Evolutionary conservation across 202 grass and related monocot species (phyloP), one percentile per base, ranked within the genome.

Genomic region (Elaeis oleifera): DNA sequence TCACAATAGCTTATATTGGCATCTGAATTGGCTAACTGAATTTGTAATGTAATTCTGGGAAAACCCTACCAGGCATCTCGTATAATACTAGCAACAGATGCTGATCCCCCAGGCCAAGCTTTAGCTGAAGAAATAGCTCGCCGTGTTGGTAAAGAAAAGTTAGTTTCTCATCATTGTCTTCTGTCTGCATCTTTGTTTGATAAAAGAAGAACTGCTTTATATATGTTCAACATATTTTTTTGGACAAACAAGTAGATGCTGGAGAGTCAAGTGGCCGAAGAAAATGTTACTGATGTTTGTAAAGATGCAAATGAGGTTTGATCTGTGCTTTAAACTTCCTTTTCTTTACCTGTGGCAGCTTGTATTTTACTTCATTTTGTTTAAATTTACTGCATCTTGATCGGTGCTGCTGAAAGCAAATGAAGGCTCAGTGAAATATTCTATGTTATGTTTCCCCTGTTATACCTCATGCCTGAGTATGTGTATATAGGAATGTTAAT

Each of bases 241-340:
- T 31, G 51, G 76, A 51, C 49, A 69, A 83, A 51, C 65, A 44
- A 13, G 36, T 13, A 99, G 94, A 70, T 99, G 94, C 58, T 99
- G 88, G 94, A 99, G 94, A 74, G 94, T 99, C 36, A 74, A 73
- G 17, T 99, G 94, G 94, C 94, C 94, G 32, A 83, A 78, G 80
- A 99, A 79, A 92, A 86, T 28, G 36, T 68, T 51, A 74, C 57
- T 23, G 78, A 86, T 55, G 28, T 61, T 76, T 99, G 84, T 62
- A 99, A 99, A 82, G 94, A 92, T 86, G 94, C 88, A 19, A 99
- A 99, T 82, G 88, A 99, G 94, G 94, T 99, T 71, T 80, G 71
- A 39, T 70, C 39, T 68, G 39, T 17, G 60, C 14, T 53, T 63
- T 71, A 21, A 55, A 16, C 18, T 53, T 11, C 25, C 55, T 19